Conservation (phyloP, 306 rosid genomes). For the Casuarina cunninghamiana region DNA sequence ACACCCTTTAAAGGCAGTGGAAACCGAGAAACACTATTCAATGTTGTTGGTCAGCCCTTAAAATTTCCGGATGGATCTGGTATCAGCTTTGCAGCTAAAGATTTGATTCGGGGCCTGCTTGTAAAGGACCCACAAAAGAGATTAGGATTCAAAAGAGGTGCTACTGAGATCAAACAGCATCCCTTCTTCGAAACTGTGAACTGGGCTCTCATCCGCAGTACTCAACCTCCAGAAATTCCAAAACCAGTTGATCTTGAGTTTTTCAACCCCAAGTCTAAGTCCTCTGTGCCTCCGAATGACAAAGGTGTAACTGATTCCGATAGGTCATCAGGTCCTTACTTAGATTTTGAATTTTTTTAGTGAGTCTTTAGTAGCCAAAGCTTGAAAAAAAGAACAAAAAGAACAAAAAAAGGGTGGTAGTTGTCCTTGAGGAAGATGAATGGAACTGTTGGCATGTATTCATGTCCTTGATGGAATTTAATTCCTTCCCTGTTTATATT, state of each 20-base stretch:
- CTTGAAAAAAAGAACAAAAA: background rate
- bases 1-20: slow-evolving; percentile 65
- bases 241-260: slow-evolving; percentile 46
- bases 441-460: slow-evolving; percentile 27
- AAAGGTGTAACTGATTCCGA: slow-evolving; percentile 41
- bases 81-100: slow-evolving; percentile 50
- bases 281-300: slow-evolving; percentile 30
- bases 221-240: slow-evolving; percentile 58
- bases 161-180: slow-evolving; percentile 60
- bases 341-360: slow-evolving; percentile 64
- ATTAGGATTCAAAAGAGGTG: slow-evolving; percentile 55
- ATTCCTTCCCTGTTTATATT: slow-evolving; percentile 9
- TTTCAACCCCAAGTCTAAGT: slow-evolving; percentile 28
- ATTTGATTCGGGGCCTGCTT: slow-evolving; percentile 51
- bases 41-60: slow-evolving; percentile 52
- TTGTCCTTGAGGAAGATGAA: slow-evolving; percentile 13
- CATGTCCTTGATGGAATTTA: slow-evolving; percentile 31
- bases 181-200: slow-evolving; percentile 55
- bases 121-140: slow-evolving; percentile 59
- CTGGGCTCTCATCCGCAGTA: slow-evolving; percentile 62
- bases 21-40: slow-evolving; percentile 56
- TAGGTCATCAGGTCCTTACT: slow-evolving; percentile 53
- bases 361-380: slow-evolving; percentile 9
- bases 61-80: slow-evolving; percentile 49
- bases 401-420: background rate